Percentiles rank a stretch among this genome's conserved stretches.
These are phyloP conservation scores for Aegilops speltoides DNA, from an alignment of 176 grass and related monocot genomes.

Conservation along the genomic window DNA sequence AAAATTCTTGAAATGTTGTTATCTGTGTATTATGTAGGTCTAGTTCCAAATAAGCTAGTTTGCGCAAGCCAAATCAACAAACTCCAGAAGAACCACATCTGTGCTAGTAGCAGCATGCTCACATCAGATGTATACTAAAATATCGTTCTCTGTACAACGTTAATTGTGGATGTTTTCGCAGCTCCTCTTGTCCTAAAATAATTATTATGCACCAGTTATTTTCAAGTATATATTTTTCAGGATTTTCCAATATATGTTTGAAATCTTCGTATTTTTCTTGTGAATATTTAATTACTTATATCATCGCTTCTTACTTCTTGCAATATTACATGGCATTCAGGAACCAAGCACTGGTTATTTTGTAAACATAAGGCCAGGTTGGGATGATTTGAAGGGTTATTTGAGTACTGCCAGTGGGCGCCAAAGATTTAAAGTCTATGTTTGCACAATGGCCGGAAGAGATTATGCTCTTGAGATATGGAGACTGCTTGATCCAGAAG, in stretches of 20 bases:
- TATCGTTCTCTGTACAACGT: no score
- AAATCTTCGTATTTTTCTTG: not conserved
- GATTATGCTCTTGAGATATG: conserved; percentile 68
- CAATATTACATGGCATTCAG: conserved; percentile 18
- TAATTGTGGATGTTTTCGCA: not conserved
- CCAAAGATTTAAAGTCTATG: conserved; percentile 66
- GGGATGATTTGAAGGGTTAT: conserved; percentile 62
- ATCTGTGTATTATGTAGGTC: not conserved
- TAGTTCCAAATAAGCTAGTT: not conserved
- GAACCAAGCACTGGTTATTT: conserved; percentile 53
- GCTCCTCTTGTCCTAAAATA: not conserved
- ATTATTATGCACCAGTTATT: not conserved
- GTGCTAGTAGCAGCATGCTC: not conserved
- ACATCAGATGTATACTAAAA: not conserved
- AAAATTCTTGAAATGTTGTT: not conserved
- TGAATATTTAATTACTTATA: not conserved
- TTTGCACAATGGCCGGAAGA: conserved; percentile 72
- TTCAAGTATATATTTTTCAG: not conserved
- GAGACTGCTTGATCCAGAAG: conserved; percentile 65
- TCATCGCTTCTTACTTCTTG: not conserved
- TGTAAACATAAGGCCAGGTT: conserved; percentile 61
- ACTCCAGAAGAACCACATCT: not conserved
- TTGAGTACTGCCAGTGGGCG: conserved; percentile 46
- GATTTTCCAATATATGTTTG: not conserved
- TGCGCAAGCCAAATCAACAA: not conserved